phyloP scores from a whole-genome alignment of 257 asterid genomes.

The Coffea eugenioides region DNA sequence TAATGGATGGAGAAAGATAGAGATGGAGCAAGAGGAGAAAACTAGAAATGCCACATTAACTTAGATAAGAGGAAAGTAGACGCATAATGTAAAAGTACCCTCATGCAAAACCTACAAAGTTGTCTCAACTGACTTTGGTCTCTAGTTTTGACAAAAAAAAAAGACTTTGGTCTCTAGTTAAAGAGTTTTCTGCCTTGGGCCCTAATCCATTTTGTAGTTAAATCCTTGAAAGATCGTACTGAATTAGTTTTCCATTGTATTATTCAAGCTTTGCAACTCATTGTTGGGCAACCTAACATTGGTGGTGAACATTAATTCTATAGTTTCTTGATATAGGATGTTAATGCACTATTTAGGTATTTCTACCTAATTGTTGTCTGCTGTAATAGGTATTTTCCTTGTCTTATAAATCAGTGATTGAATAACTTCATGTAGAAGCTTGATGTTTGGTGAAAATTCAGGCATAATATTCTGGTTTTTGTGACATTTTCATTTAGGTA shows the following conservation, averaged over 20 bases:
- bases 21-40: background rate
- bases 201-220: background rate
- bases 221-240: background rate
- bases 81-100: no score
- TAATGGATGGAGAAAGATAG: background rate
- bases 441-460: background rate
- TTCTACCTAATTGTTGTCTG: background rate
- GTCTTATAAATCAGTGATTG: background rate
- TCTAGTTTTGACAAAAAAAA: no score
- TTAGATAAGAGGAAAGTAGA: no score
- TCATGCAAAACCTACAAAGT: background rate
- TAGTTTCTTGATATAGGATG: background rate
- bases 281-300: background rate
- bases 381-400: background rate
- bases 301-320: background rate
- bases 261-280: background rate
- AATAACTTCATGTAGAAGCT: slow-evolving; percentile 1
- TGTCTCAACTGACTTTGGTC: background rate
- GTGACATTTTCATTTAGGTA: background rate
- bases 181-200: no score
- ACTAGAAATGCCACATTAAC: background rate
- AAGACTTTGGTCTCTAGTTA: background rate
- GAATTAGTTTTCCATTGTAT: background rate
- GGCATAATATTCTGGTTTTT: background rate
- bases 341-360: background rate